A percentile compares a stretch with the other conserved stretches of the same genome.
Evolutionary conservation across 2,329 filamentous ascomycete species (phyloP).

Genomic region (Fusarium papillatum): DNA sequence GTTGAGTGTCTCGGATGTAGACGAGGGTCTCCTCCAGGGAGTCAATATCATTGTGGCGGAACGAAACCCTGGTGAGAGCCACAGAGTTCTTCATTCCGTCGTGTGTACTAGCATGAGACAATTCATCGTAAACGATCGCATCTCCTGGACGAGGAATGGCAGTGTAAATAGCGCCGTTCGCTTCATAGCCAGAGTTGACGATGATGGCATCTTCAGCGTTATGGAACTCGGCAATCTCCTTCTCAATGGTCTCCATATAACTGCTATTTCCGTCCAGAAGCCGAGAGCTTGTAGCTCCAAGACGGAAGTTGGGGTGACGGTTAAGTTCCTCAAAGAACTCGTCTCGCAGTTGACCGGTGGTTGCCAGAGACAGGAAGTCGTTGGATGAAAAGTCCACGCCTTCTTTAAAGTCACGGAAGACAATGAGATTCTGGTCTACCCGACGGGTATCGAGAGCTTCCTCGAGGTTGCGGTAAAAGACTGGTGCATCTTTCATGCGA

Average conservation of each 20-base stretch:
- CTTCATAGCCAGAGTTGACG: conserved; percentile 70
- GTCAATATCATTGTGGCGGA: conserved; percentile 59
- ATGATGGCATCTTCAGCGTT: conserved; percentile 68
- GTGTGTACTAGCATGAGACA: conserved; percentile 76
- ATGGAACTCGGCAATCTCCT: conserved; percentile 75
- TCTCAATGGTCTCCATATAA: conserved; percentile 64
- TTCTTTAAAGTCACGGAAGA: conserved; percentile 21
- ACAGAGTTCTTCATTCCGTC: conserved; percentile 73
- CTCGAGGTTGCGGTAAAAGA: conserved; percentile 47
- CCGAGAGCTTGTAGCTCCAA: conserved; percentile 69
- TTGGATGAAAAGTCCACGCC: conserved; percentile 73
- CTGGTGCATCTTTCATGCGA: conserved; percentile 11
- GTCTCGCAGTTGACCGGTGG: conserved; percentile 58
- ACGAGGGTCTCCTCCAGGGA: conserved; percentile 54
- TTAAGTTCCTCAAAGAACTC: conserved; percentile 63
- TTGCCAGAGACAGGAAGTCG: conserved; percentile 73
- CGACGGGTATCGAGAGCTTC: conserved; percentile 46
- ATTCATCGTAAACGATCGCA: conserved; percentile 73
- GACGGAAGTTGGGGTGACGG: conserved; percentile 56
- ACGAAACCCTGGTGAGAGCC: conserved; percentile 58
- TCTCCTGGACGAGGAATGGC: conserved; percentile 66
- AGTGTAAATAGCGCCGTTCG: conserved; percentile 64
- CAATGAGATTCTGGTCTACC: conserved; percentile 41
- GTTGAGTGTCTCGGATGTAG: conserved; percentile 46
- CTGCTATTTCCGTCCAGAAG: conserved; percentile 75